A percentile compares a stretch with the other conserved stretches of the same genome.
Evolutionary conservation across 1,284 basidiomycete species (phyloP).

Genomic region (Trichosporon coremiiforme): DNA sequence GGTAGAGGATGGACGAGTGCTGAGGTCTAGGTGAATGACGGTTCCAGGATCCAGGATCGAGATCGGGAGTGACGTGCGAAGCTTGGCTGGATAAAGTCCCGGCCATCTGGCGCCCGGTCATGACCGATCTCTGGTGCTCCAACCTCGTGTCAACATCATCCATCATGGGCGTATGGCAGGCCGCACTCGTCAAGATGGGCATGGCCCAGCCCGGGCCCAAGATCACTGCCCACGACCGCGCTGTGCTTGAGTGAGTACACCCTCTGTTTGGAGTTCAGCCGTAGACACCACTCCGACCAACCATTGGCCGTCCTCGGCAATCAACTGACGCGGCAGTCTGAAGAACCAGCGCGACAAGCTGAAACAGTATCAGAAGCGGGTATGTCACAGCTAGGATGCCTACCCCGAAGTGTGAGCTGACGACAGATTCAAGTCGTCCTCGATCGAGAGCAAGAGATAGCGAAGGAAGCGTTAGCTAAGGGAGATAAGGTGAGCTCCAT

Average conservation of each 20-base stretch:
- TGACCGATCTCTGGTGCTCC: conserved; percentile 6
- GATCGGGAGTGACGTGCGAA: conserved; percentile 12
- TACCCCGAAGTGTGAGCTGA: background rate
- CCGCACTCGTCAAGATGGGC: conserved; percentile 50
- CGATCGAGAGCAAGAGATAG: conserved; percentile 85
- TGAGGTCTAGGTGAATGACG: background rate
- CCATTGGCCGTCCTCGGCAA: background rate
- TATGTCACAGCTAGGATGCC: conserved; percentile 51
- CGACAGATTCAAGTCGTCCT: conserved; percentile 80
- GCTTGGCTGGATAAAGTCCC: conserved; percentile 15
- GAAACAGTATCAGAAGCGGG: conserved; percentile 92
- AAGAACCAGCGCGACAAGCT: conserved; percentile 96
- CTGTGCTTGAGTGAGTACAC: conserved; percentile 79
- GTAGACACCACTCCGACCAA: background rate
- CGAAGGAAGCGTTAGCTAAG: conserved; percentile 73
- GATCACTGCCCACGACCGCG: conserved; percentile 89
- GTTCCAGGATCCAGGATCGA: conserved; percentile 4
- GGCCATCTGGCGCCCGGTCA: background rate
- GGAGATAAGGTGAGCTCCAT: conserved; percentile 71
- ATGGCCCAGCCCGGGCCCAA: conserved; percentile 75
- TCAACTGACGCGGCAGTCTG: conserved; percentile 61
- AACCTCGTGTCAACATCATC: conserved; percentile 7
- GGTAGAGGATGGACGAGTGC: conserved; percentile 13
- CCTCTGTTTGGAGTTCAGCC: conserved; percentile 5
- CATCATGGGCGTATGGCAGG: conserved; percentile 49